phyloP scores from a whole-genome alignment of 257 asterid genomes.

The Solanum commersonii region DNA sequence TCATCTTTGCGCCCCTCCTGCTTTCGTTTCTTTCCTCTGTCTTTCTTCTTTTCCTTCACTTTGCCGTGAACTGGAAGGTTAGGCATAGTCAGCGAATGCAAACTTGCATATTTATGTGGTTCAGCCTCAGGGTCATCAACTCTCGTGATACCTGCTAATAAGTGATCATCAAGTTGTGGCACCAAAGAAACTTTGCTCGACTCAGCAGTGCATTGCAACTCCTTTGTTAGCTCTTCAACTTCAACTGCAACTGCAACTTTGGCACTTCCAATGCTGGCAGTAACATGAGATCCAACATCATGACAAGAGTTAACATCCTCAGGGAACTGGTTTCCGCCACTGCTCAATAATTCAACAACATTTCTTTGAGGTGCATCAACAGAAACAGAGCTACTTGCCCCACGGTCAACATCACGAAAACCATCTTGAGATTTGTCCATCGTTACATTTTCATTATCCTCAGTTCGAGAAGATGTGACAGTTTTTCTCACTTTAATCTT shows the following conservation, averaged over 20 bases:
- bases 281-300: slow-evolving; percentile 86
- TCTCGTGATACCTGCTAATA: slow-evolving; percentile 15
- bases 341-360: slow-evolving; percentile 40
- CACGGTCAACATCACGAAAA: slow-evolving; percentile 46
- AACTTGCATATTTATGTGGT: slow-evolving; percentile 26
- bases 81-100: slow-evolving; percentile 18
- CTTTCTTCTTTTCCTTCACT: slow-evolving; percentile 25
- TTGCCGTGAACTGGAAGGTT: slow-evolving; percentile 8
- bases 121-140: slow-evolving; percentile 21
- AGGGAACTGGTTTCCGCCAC: slow-evolving; percentile 51
- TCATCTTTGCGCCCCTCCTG: slow-evolving; percentile 30
- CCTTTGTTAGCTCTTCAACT: slow-evolving; percentile 60
- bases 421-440: slow-evolving; percentile 35
- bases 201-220: slow-evolving; percentile 92
- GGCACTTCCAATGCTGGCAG: slow-evolving; percentile 89
- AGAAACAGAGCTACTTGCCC: slow-evolving; percentile 84
- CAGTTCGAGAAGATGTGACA: slow-evolving; percentile 54
- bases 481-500: slow-evolving; percentile 72
- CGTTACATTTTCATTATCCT: slow-evolving; percentile 27
- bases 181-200: slow-evolving; percentile 57
- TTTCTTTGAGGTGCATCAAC: slow-evolving; percentile 69
- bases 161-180: slow-evolving; percentile 17
- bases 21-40: slow-evolving; percentile 48
- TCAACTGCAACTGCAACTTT: slow-evolving; percentile 54
- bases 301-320: slow-evolving; percentile 85